These are phyloP conservation scores for Chalciporus sp. DNA, from an alignment of 1,284 basidiomycete species.

Conservation along the genomic window DNA sequence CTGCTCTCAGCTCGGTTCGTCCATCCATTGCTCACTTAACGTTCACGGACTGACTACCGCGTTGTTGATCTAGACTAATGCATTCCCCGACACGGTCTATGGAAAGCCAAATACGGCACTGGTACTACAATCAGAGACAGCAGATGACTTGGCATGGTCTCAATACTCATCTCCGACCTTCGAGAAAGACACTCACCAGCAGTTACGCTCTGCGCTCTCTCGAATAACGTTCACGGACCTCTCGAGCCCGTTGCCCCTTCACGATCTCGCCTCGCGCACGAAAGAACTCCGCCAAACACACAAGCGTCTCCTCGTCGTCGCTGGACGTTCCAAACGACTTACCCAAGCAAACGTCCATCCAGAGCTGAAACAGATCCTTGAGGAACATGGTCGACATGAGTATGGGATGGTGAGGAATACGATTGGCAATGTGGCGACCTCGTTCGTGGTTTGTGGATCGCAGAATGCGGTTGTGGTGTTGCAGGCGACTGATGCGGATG, in stretches of 20 bases:
- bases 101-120: slow-evolving; percentile 62
- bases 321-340: slow-evolving; percentile 78
- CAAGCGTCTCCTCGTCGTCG: slow-evolving; percentile 54
- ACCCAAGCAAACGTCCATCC: slow-evolving; percentile 53
- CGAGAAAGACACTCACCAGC: slow-evolving; percentile 26
- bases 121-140: slow-evolving; percentile 69
- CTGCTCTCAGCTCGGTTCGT: slow-evolving; percentile 21
- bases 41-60: slow-evolving; percentile 50
- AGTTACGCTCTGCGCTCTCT: slow-evolving; percentile 46
- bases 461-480: slow-evolving; percentile 30
- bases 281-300: slow-evolving; percentile 28
- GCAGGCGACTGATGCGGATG: slow-evolving; percentile 16
- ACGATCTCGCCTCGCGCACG: slow-evolving; percentile 49
- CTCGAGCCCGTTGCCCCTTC: slow-evolving; percentile 55
- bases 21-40: slow-evolving; percentile 40
- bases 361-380: slow-evolving; percentile 62
- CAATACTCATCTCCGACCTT: slow-evolving; percentile 43
- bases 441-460: slow-evolving; percentile 48
- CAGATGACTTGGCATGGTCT: slow-evolving; percentile 72
- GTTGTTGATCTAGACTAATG: slow-evolving; percentile 40
- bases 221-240: slow-evolving; percentile 59
- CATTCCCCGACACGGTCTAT: slow-evolving; percentile 69
- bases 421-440: slow-evolving; percentile 74
- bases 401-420: slow-evolving; percentile 60
- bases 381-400: slow-evolving; percentile 45